phyloP scores from a whole-genome alignment of 441 rosid species.

The Arabidopsis lyrata region DNA sequence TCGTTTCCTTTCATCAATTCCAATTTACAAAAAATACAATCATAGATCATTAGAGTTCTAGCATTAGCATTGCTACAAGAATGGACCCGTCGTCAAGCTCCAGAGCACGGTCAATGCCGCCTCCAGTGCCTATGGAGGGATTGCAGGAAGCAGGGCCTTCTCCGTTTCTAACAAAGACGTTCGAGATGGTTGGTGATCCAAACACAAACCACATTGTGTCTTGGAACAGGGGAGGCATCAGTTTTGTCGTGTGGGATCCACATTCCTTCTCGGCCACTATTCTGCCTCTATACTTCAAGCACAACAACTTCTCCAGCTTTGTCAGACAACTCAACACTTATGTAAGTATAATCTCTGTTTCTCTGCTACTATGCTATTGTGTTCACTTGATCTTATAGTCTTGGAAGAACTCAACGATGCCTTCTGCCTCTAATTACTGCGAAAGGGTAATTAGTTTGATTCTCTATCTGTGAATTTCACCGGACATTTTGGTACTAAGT shows the following conservation, averaged over 20 bases:
- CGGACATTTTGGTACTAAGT: background rate
- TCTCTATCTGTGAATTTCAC: background rate
- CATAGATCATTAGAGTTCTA: background rate
- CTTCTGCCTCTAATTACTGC: constrained; percentile 25
- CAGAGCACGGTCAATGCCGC: constrained; percentile 26
- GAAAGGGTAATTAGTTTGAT: constrained; percentile 19
- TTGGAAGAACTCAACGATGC: constrained; percentile 17
- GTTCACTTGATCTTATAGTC: constrained; percentile 25
- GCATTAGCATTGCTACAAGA: constrained; percentile 6
- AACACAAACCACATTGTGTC: constrained; percentile 57
- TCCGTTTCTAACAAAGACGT: constrained; percentile 69
- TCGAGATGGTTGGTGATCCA: constrained; percentile 64
- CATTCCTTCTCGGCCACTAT: constrained; percentile 55
- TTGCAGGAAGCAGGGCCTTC: constrained; percentile 82
- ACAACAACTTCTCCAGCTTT: constrained; percentile 77
- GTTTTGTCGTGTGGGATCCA: constrained; percentile 73
- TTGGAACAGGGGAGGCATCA: constrained; percentile 62
- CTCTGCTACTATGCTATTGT: background rate
- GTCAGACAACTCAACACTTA: constrained; percentile 80
- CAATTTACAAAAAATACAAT: background rate
- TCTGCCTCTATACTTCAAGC: constrained; percentile 70
- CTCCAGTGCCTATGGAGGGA: constrained; percentile 62
- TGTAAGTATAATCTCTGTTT: constrained; percentile 46
- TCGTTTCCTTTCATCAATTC: background rate
- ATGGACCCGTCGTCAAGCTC: constrained; percentile 37